Percentiles rank a stretch among this genome's conserved stretches.
Evolutionary conservation across 2,329 filamentous ascomycete genomes (phyloP).

Genomic region (Nannizzia gypsea): DNA sequence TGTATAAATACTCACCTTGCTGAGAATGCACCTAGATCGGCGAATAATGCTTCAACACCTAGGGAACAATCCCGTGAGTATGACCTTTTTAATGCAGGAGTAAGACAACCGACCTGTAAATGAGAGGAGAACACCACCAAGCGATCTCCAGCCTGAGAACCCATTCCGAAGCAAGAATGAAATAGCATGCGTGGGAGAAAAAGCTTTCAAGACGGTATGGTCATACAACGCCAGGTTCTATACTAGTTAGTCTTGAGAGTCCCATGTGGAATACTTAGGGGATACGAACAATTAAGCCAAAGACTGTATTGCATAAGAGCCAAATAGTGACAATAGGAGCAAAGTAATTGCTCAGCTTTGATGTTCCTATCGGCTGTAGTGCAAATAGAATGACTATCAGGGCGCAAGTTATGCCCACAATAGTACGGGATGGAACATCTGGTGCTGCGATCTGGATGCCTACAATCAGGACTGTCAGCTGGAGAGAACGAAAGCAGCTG

Average conservation of each 20-base stretch:
- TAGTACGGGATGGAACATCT: conserved; percentile 9
- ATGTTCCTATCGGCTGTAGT: conserved; percentile 45
- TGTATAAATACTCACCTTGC: conserved; percentile 12
- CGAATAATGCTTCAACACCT: conserved; percentile 67
- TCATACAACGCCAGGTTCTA: conserved; percentile 38
- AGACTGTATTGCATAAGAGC: conserved; percentile 41
- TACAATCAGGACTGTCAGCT: neutral
- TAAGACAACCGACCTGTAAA: conserved; percentile 43
- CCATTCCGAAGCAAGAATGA: conserved; percentile 40
- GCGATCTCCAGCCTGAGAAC: conserved; percentile 40
- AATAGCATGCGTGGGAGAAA: conserved; percentile 40
- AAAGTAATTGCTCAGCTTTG: conserved; percentile 31
- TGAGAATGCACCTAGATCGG: conserved; percentile 61
- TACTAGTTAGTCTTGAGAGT: conserved; percentile 3
- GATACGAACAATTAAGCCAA: conserved; percentile 39
- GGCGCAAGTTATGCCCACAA: conserved; percentile 12
- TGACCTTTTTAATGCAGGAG: neutral
- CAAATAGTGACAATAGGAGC: conserved; percentile 47
- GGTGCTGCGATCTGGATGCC: conserved; percentile 14
- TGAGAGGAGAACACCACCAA: conserved; percentile 55
- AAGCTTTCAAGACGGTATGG: conserved; percentile 40
- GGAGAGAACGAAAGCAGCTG: neutral
- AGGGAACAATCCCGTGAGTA: neutral
- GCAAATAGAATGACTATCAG: conserved; percentile 40
- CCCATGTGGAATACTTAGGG: neutral